Conservation (phyloP, 495 filamentous ascomycete species). For the Hamigera avellanea region DNA sequence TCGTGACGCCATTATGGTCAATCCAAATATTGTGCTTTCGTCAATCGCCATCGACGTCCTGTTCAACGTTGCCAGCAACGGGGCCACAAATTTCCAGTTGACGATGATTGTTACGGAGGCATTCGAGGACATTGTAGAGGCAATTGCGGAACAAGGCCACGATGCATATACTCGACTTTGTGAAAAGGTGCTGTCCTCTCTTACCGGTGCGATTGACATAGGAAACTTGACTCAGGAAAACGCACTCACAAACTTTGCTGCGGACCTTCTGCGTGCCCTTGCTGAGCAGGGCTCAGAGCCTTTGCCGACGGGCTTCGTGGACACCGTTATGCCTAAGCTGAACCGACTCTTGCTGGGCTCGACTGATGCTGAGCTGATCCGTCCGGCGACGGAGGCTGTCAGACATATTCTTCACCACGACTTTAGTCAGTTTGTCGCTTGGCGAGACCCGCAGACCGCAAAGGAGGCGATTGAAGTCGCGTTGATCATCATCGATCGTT, state of each 20-base stretch:
- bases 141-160: constrained; percentile 48
- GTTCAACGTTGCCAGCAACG: constrained; percentile 79
- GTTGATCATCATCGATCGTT: constrained; percentile 84
- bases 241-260: constrained; percentile 71
- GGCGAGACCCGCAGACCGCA: constrained; percentile 57
- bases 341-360: constrained; percentile 68
- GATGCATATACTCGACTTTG: constrained; percentile 72
- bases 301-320: constrained; percentile 76
- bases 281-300: constrained; percentile 72
- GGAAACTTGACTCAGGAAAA: constrained; percentile 74
- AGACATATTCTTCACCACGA: constrained; percentile 83
- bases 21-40: constrained; percentile 59
- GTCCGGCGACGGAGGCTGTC: constrained; percentile 74
- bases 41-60: constrained; percentile 69
- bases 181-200: constrained; percentile 71
- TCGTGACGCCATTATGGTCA: constrained; percentile 66
- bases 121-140: constrained; percentile 73
- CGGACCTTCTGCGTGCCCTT: constrained; percentile 71
- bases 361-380: constrained; percentile 72
- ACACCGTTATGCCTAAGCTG: constrained; percentile 74
- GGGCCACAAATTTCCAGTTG: constrained; percentile 78
- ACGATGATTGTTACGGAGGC: constrained; percentile 74
- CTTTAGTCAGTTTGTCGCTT: constrained; percentile 73
- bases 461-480: constrained; percentile 81
- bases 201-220: constrained; percentile 82